Evolutionary conservation across 345 rosid genomes (phyloP), one percentile per base, ranked within the genome.

Genomic region (Populus nigra): DNA sequence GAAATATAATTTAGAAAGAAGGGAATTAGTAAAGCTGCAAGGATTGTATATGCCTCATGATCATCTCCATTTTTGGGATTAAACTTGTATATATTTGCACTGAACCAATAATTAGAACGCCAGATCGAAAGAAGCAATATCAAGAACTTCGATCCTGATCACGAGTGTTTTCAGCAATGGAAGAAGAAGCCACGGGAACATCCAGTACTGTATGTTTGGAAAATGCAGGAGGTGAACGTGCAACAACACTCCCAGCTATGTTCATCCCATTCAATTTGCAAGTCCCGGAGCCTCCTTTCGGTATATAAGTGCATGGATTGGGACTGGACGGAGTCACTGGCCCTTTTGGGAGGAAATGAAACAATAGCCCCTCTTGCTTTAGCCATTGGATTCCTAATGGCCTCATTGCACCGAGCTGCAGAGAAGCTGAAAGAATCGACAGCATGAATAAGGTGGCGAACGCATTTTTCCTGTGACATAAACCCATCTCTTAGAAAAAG

Each of bases 101-200:
- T 13, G 47, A 43, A 10, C 13, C 47, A 43, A 43, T 10, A 43
- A 43, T 10, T 13, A 43, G 47, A 43, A 10, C 45, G 45, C 45
- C 45, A 9, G 43, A 10, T 39, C 43, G 43, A 39, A 39, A 39
- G 43, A 39, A 41, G 45, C 45, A 41, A 9, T 1, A 11, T 72
- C 65, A 84, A 68, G 82, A 80, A 68, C 74, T 80, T 67, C 63
- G 78, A 47, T 67, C 15, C 71, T 50, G 74, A 33, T 61, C 29
- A 49, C 7, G 71, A 39, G 31, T 35, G 53, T 55, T n/a, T 35
- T 29, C 50, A 61, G 77, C 72, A 61, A 23, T 11, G 20, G 47
- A 11, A 43, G 47, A 43, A 43, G 84, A 72, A 63, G 73, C 80
- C n/a, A 73, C 71, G 29, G 71, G 39, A 31, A 12, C 62, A 9